These are phyloP conservation scores for Thalassiosira livingstoniorum DNA, from an alignment of 352 stramenopile genomes.

Conservation along the genomic window DNA sequence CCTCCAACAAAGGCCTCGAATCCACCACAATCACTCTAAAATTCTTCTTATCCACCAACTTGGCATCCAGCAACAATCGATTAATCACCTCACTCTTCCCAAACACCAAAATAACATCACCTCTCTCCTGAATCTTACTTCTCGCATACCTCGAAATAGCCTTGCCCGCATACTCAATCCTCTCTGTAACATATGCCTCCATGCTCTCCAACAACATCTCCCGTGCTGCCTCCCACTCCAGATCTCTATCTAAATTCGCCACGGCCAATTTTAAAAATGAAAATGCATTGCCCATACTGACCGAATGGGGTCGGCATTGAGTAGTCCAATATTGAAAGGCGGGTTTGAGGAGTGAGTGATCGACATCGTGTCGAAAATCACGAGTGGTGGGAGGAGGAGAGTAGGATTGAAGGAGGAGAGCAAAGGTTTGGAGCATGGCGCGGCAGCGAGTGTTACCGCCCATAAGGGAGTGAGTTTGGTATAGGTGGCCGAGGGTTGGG, in stretches of 20 bases:
- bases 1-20: conserved; percentile 85
- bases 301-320: conserved; percentile 92
- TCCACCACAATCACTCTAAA: conserved; percentile 95
- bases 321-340: conserved; percentile 94
- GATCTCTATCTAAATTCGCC: conserved; percentile 88
- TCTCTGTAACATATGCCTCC: conserved; percentile 92
- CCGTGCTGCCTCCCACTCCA: conserved; percentile 90
- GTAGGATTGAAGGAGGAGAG: conserved; percentile 89
- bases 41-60: conserved; percentile 66
- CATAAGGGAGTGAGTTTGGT: conserved; percentile 89
- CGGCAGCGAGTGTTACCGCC: conserved; percentile 92
- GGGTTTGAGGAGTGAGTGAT: conserved; percentile 88
- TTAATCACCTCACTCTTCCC: conserved; percentile 92
- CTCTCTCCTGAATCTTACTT: conserved; percentile 88
- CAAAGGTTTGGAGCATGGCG: conserved; percentile 94
- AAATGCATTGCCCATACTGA: conserved; percentile 96
- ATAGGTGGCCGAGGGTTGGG: conserved; percentile 91
- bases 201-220: conserved; percentile 90
- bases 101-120: conserved; percentile 96
- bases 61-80: conserved; percentile 83
- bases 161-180: conserved; percentile 91
- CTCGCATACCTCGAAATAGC: conserved; percentile 90
- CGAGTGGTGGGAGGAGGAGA: conserved; percentile 56
- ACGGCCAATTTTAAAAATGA: conserved; percentile 91
- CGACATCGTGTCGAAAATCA: conserved; percentile 75